Percentiles rank a stretch among this genome's conserved stretches.
Conservation (phyloP, 129 eudicot species). For the Mikania micrantha region DNA sequence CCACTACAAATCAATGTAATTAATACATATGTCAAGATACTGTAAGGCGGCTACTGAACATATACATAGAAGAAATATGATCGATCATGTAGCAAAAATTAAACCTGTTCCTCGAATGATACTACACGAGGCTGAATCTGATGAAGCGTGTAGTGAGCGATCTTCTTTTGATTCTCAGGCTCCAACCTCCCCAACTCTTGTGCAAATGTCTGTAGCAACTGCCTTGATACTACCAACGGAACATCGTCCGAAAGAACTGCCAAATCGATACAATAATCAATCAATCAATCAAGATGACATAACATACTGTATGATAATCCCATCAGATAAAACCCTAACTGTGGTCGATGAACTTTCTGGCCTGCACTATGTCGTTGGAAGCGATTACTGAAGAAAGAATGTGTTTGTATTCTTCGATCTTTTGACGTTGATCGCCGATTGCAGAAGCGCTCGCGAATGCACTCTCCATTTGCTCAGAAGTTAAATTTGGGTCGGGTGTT, state of each 20-base stretch:
- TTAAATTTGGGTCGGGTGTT: background rate
- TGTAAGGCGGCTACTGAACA: background rate
- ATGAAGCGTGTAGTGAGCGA: slow-evolving; percentile 78
- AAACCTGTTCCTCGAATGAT: slow-evolving; percentile 91
- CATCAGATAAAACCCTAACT: slow-evolving; percentile 26
- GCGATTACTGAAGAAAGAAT: slow-evolving; percentile 75
- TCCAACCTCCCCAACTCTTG: slow-evolving; percentile 76
- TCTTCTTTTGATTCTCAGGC: slow-evolving; percentile 84
- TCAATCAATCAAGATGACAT: background rate
- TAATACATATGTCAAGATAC: background rate
- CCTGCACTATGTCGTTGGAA: slow-evolving; percentile 58
- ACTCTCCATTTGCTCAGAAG: slow-evolving; percentile 48
- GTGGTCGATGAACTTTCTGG: slow-evolving; percentile 80
- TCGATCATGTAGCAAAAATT: background rate
- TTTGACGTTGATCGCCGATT: slow-evolving; percentile 83
- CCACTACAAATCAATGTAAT: background rate
- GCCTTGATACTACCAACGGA: slow-evolving; percentile 85
- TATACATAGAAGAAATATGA: background rate
- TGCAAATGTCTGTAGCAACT: slow-evolving; percentile 88
- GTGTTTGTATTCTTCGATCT: slow-evolving; percentile 84
- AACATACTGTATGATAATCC: background rate
- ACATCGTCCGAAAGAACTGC: slow-evolving; percentile 91
- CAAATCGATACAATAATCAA: background rate
- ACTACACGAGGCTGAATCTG: slow-evolving; percentile 98
- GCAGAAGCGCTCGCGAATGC: slow-evolving; percentile 86